Evolutionary conservation across 2,329 filamentous ascomycete genomes (phyloP), one percentile per base, ranked within the genome.

Genomic region (Curvularia lunata): DNA sequence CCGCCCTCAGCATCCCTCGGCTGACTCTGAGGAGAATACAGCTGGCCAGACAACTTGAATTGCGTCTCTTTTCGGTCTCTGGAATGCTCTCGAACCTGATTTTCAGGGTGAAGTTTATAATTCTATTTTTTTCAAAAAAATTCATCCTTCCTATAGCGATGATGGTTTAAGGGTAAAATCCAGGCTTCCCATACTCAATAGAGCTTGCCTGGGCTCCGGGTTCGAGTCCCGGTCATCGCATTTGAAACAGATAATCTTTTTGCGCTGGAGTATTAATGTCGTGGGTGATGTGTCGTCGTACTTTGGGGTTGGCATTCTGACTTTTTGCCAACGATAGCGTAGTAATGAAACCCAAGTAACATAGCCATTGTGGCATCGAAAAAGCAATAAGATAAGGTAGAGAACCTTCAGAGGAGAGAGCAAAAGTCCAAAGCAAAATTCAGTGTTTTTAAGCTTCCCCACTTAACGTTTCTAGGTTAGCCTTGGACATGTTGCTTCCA

Each of bases 161-260:
- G 56, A 65, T 71, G 65, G 67, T 71, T 71, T 69, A 70, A 62
- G 48, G 68, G 68, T 71, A 69, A 65, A 71, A 71, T 70, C 66
- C 54, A 63, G 65, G 68, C 67, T 70, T 71, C 67, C 68, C 67
- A 71, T 64, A 48, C 19, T 42, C 23, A 43, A 57, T 47, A 32
- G 45, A 41, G 56, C 34, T 46, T 67, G 67, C 67, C 65, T 64
- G 48, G 66, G 68, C 64, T 57, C 55, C 65, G 67, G 50, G 68
- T 71, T 70, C 68, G 67, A 70, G 47, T 70, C 67, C 52, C 66
- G 64, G 54, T 63, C 57, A 59, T 54, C 61, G 66, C 68, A 69
- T 8, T 12, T 48, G 27, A 8, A 10, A 23, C 2, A 12, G 16
- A 25, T 42, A 25, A 25, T 42, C 12, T 25, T 42, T 42, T 42